Conservation (phyloP, 352 stramenopile species). For the Phytophthora meadii region DNA sequence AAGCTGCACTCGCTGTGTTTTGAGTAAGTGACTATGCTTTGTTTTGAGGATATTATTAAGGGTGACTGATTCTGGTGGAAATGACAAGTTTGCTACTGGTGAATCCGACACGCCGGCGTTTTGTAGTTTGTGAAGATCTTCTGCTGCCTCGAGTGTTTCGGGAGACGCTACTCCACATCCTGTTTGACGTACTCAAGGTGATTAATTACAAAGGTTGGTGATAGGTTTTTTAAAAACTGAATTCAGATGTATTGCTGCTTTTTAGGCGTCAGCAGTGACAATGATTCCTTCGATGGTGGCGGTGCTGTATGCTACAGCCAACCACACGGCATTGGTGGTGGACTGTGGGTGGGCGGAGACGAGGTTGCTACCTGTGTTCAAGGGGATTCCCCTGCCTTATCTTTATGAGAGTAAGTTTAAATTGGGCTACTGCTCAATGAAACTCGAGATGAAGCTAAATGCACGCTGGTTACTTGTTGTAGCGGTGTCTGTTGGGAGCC, state of each 20-base stretch:
- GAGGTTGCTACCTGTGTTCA: conserved; percentile 78
- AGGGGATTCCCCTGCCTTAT: conserved; percentile 79
- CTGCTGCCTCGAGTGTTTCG: conserved; percentile 65
- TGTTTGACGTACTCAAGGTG: conserved; percentile 75
- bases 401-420: conserved; percentile 65
- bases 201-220: neutral
- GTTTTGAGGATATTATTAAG: neutral
- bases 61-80: neutral
- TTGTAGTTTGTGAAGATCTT: conserved; percentile 86
- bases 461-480: neutral
- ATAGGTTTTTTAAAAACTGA: neutral
- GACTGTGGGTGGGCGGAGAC: conserved; percentile 84
- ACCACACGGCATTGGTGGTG: conserved; percentile 80
- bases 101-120: conserved; percentile 72
- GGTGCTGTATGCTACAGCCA: conserved; percentile 74
- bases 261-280: conserved; percentile 59
- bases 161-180: conserved; percentile 64
- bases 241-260: conserved; percentile 1
- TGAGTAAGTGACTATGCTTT: conserved; percentile 52
- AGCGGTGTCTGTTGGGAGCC: conserved; percentile 58
- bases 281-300: conserved; percentile 72
- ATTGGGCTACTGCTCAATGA: neutral
- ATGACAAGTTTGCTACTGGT: conserved; percentile 64
- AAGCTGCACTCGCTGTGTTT: conserved; percentile 75
- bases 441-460: neutral